These are phyloP conservation scores for Trametes elegans DNA, from an alignment of 768 basidiomycete species.

Conservation along the genomic window DNA sequence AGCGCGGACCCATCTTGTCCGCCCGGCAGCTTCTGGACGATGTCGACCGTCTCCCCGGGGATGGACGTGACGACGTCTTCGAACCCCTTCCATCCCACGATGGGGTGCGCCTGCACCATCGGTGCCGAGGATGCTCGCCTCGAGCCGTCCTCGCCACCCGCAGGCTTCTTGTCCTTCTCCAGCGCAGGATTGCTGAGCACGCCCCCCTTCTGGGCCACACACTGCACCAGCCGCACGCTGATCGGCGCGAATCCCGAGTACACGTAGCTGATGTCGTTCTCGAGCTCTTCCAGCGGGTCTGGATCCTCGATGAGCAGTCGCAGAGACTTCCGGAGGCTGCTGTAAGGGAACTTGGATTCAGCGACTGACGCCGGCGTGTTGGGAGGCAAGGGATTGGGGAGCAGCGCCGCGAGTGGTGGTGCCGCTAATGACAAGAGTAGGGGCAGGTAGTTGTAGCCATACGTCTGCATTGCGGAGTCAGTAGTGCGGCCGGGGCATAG, in stretches of 20 bases:
- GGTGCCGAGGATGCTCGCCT: slow-evolving; percentile 38
- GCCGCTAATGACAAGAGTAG: slow-evolving; percentile 62
- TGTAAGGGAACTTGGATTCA: slow-evolving; percentile 67
- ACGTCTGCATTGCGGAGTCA: slow-evolving; percentile 49
- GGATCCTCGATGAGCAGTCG: slow-evolving; percentile 91
- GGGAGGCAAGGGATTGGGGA: slow-evolving; percentile 66
- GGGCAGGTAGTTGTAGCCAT: slow-evolving; percentile 73
- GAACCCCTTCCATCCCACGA: slow-evolving; percentile 96
- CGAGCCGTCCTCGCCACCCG: slow-evolving; percentile 36
- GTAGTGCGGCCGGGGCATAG: slow-evolving; percentile 20
- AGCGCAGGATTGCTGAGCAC: slow-evolving; percentile 77
- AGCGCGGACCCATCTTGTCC: slow-evolving; percentile 27
- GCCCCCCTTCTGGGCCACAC: slow-evolving; percentile 86
- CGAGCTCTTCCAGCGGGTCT: slow-evolving; percentile 75
- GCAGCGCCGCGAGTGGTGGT: slow-evolving; percentile 64
- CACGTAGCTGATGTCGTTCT: slow-evolving; percentile 93
- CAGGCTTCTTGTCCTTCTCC: slow-evolving; percentile 50
- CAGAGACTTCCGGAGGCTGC: slow-evolving; percentile 73
- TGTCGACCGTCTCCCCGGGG: slow-evolving; percentile 85
- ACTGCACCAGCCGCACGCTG: slow-evolving; percentile 88
- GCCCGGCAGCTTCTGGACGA: slow-evolving; percentile 46
- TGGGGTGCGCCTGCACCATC: slow-evolving; percentile 83
- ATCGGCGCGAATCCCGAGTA: slow-evolving; percentile 98
- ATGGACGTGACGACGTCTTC: slow-evolving; percentile 84
- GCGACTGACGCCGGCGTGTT: slow-evolving; percentile 40